A percentile compares a stretch with the other conserved stretches of the same genome.
Conservation (phyloP, 495 filamentous ascomycete species). For the Xylaria bambusicola region DNA sequence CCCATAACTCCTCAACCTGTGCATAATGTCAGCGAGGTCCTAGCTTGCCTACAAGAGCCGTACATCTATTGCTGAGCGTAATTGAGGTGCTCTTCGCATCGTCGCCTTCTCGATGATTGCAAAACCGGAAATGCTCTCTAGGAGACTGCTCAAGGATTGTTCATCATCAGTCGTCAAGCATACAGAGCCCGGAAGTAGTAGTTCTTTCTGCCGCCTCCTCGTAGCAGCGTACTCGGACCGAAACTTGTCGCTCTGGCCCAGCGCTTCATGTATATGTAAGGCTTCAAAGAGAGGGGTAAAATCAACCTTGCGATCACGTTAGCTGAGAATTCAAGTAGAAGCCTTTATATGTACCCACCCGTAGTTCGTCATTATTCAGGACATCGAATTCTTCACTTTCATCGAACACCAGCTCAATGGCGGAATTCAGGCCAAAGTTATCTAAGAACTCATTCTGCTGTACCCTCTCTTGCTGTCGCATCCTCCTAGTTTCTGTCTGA, state of each 20-base stretch:
- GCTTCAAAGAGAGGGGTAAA: constrained; percentile 96
- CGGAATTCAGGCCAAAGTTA: constrained; percentile 90
- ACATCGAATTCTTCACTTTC: constrained; percentile 95
- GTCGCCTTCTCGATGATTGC: constrained; percentile 95
- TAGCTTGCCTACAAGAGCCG: constrained; percentile 22
- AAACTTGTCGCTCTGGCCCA: constrained; percentile 91
- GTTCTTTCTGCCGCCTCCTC: constrained; percentile 85
- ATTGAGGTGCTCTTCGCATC: constrained; percentile 77
- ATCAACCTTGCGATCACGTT: constrained; percentile 45
- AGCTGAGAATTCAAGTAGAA: background rate
- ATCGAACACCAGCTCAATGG: constrained; percentile 92
- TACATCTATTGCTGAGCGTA: constrained; percentile 84
- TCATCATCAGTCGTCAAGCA: constrained; percentile 74
- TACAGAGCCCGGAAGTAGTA: constrained; percentile 74
- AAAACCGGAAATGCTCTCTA: constrained; percentile 94
- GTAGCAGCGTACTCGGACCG: constrained; percentile 87
- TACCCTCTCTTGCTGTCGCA: constrained; percentile 76
- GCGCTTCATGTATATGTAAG: constrained; percentile 92
- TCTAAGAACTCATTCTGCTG: constrained; percentile 69
- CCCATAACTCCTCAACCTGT: constrained; percentile 94
- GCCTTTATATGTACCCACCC: constrained; percentile 51
- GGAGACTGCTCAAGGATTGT: constrained; percentile 74
- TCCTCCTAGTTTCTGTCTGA: constrained; percentile 85
- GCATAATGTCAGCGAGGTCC: constrained; percentile 28
- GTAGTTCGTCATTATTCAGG: constrained; percentile 87